A percentile compares a stretch with the other conserved stretches of the same genome.
Conservation (phyloP, 1,139 yeast species). For the Hansenula sp. region DNA sequence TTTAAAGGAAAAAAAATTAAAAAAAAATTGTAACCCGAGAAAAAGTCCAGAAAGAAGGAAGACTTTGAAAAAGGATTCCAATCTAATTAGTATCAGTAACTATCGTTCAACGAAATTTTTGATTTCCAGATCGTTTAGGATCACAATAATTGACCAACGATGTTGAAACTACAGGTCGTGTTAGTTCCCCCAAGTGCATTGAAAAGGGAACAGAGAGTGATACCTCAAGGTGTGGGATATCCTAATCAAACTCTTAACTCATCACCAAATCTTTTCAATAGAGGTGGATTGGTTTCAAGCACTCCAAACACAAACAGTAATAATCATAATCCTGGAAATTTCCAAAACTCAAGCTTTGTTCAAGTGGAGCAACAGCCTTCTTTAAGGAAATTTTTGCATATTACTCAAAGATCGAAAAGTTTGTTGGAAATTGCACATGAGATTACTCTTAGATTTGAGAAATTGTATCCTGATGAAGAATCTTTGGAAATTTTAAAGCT, state of each 20-base stretch:
- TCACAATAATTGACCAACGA: constrained; percentile 7
- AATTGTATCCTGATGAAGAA: constrained; percentile 60
- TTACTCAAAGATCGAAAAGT: constrained; percentile 44
- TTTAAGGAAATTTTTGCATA: constrained; percentile 54
- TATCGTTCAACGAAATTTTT: too few relatives aligned
- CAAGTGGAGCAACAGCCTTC: constrained; percentile 12
- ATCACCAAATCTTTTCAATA: constrained; percentile 12
- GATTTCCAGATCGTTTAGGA: too few relatives aligned
- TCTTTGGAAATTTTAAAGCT: constrained; percentile 49
- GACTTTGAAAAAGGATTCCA: too few relatives aligned
- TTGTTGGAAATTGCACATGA: constrained; percentile 48
- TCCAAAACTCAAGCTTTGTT: neutral
- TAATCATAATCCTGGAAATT: neutral
- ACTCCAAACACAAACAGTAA: constrained; percentile 11
- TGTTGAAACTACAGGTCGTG: constrained; percentile 38
- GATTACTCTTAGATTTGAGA: constrained; percentile 45
- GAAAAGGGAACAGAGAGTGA: constrained; percentile 6
- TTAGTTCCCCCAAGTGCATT: constrained; percentile 34
- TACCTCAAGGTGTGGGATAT: neutral
- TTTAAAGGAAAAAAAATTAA: neutral
- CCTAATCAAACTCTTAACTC: constrained; percentile 4
- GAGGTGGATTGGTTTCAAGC: constrained; percentile 8
- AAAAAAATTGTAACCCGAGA: too few relatives aligned
- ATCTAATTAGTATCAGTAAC: too few relatives aligned
- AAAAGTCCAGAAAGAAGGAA: too few relatives aligned